Base-by-base conservation (phyloP, 2,329 filamentous ascomycete genomes). In the Colletotrichum paranaense region DNA sequence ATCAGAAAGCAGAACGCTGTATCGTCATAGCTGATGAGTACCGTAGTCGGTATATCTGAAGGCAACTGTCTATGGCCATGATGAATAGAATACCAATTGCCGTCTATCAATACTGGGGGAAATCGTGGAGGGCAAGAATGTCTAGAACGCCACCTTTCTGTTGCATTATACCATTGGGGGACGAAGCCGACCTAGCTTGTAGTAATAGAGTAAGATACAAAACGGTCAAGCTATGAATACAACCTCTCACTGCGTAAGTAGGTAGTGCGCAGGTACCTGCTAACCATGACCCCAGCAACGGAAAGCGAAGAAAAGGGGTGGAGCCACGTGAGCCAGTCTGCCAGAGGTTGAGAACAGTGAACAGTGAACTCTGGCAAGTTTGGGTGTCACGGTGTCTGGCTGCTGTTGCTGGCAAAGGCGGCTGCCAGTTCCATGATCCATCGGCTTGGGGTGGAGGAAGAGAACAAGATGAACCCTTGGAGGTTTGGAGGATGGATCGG, bases 401-500 rank as follows among this genome's bases (percentile, higher is more conserved):
- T 9, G 46, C 68, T 42, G 38, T 16, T 42, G 38, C 53, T 72
- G 66, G 70, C 70, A 69, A 69, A 60, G 56, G 67, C 70, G 60
- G 67, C 66, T 73, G 67, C 70, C 70, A 65, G 19, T 42, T 42
- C 38, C 38, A 19, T 65, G 67, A 65, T 62, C 67, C 49, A 56
- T 65, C 49, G 28, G 35, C 22, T 60, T 66, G 46, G 55, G 60
- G 67, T 66, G 67, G 55, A 35, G 70, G 46, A 32, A 46, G 42
- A 49, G 38, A 46, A 19, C 16, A 60, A 7, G 69, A 69, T 73
- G 67, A 70, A 70, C 70, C 70, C 66, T 70, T 73, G 60, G 67
- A 70, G 53, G 53, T 4, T 56, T 56, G 32, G 32, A 56, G 22
- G 67, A 65, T 73, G 67, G 67, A 73, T 73, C 60, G 67, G 55